Evolutionary conservation across 371 early-diverging fungal species (phyloP), one percentile per base, ranked within the genome.

Genomic region (Mortierella sp.): DNA sequence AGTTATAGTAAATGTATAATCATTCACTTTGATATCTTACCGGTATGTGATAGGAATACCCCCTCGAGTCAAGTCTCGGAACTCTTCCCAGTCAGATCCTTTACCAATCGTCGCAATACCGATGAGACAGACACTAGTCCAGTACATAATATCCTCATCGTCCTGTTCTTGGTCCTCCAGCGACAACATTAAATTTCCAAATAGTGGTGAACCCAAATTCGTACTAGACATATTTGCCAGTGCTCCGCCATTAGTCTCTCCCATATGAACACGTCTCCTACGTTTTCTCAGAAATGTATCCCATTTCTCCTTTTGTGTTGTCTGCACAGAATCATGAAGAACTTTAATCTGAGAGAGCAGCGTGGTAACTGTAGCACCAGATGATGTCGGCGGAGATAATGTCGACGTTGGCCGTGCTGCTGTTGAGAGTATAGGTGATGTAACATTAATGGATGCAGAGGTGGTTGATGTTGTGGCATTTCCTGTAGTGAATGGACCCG

Each of bases 11-110:
- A 53, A 53, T 26, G 17, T 45, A 45, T 15, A 9, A 37, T 37
- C 40, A 37, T 37, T 13, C 17, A 17, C 17, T 47, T 17, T 6
- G 19, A 47, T 3, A 0, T 2, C 69, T 64, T 73, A 79, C 79
- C 81, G 66, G 49, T 80, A 80, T 40, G 32, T 59, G 61, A 80
- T 74, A 23, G 84, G 84, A 26, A 84, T 82, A 22, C 84, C 84
- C 22, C 76, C 79, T 4, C 83, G 75, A 15, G 62, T 70, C 67
- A 84, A 59, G 12, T 77, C 79, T 2, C 75, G 68, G 47, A 83
- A 72, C 49, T 78, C 79, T 49, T 83, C 76, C 71, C 71, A 78
- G 19, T 83, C 83, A 6, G 75, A 66, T 0, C 81, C 81, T 32
- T 80, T 75, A 0, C 81, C 81, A 12, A 80, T 80, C 0, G 75